Evolutionary conservation across 306 rosid genomes (phyloP), one percentile per base, ranked within the genome.

Genomic region (Sphenostylis stenocarpa): DNA sequence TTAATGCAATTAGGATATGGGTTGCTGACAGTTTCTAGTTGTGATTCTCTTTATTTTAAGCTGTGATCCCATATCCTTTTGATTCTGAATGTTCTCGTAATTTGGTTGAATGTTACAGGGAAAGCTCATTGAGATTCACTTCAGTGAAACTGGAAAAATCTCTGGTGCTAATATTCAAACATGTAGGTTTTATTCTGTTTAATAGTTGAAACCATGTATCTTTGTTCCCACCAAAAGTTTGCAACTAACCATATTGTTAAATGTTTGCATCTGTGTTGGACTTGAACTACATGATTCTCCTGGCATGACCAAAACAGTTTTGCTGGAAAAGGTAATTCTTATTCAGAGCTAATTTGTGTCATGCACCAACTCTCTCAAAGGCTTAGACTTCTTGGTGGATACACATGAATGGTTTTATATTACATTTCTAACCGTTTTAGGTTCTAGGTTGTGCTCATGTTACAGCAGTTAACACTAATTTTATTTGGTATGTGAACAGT

Each of bases 131-230:
- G 97, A 91, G 84, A 91, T 94, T 77, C 96, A 94, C 85, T 94
- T 94, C 57, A 91, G 97, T 67, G 98, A 94, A 86, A 88, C 92
- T 65, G 97, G 98, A 77, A 91, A 91, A 84, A 91, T 94, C 62
- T 88, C 94, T 36, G 97, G 97, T 72, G 98, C 97, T 78, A 91
- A 86, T 70, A 90, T 94, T 88, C 92, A 94, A 86, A 90, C 98
- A 80, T 94, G 97, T 94, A 86, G 79, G 98, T 88, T 79, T 48
- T 31, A 56, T 86, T 47, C 64, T 77, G 47, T 70, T 72, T 83
- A 24, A 58, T 36, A 8, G 24, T 72, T 80, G 64, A 70, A 80
- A 48, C 71, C 34, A 41, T 56, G 17, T 71, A 49, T 53, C 28
- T 75, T 75, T 78, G 7, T 71, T 66, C 53, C 67, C 1, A 3